Evolutionary conservation across 2,329 filamentous ascomycete genomes (phyloP).

Genomic region (Neonectria punicea): DNA sequence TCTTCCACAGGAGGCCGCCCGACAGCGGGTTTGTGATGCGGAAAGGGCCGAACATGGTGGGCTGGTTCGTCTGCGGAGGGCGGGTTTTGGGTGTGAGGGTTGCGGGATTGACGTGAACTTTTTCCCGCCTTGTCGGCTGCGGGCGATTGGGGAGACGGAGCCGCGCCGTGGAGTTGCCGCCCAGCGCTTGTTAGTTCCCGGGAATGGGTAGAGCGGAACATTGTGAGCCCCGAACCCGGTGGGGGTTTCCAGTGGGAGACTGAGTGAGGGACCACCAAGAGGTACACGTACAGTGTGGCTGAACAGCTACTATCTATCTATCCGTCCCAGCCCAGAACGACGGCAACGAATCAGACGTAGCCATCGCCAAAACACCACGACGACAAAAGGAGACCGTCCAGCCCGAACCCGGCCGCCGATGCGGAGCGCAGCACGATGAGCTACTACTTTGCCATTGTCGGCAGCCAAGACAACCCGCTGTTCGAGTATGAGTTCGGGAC

Average conservation of each 20-base stretch:
- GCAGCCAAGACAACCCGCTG: slow-evolving; percentile 92
- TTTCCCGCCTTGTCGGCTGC: slow-evolving; percentile 26
- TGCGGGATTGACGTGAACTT: slow-evolving; percentile 36
- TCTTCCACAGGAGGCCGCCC: slow-evolving; percentile 93
- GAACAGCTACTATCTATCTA: slow-evolving; percentile 6
- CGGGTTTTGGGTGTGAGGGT: slow-evolving; percentile 19
- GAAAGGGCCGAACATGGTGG: slow-evolving; percentile 84
- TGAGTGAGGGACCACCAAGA: background rate
- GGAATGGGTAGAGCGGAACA: slow-evolving; percentile 43
- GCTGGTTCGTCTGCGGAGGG: slow-evolving; percentile 22
- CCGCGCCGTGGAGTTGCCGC: slow-evolving; percentile 26
- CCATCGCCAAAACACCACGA: slow-evolving; percentile 11
- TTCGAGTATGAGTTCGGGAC: slow-evolving; percentile 98
- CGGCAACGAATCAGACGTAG: slow-evolving; percentile 7
- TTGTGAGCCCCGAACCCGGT: slow-evolving; percentile 36
- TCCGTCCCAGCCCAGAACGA: background rate
- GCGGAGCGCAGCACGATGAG: slow-evolving; percentile 73
- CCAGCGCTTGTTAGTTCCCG: slow-evolving; percentile 22
- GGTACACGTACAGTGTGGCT: slow-evolving; percentile 5
- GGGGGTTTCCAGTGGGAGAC: slow-evolving; percentile 8
- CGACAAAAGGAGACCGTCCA: background rate
- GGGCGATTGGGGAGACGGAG: slow-evolving; percentile 22
- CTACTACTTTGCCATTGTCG: slow-evolving; percentile 98
- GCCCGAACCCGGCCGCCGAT: slow-evolving; percentile 33
- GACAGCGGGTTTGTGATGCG: slow-evolving; percentile 80